Evolutionary conservation across 2,329 filamentous ascomycete species (phyloP), one percentile per base, ranked within the genome.

Genomic region (Calonectria crousiana): DNA sequence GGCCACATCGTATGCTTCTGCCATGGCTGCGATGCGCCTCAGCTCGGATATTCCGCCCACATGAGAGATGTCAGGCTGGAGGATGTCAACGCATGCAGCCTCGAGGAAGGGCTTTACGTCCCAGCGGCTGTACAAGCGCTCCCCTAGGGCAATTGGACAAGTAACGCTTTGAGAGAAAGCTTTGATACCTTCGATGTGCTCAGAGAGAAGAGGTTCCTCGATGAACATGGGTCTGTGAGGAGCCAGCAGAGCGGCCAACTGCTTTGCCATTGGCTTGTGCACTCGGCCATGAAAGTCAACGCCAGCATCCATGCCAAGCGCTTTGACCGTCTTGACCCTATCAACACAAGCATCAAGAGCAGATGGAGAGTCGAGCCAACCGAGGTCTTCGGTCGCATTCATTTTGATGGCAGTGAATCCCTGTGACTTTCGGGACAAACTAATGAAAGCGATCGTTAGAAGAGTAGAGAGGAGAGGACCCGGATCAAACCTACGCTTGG

Each of bases 231-330:
- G 94, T 1, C 88, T 87, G 76, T 94, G 89, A 0, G 93, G 93
- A 75, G 93, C 93, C 0, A 95, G 87, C 0, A 89, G 87, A 72
- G 89, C 89, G 1, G 92, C 93, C 3, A 96, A 88, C 78, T 95
- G 94, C 78, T 94, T 95, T 0, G 93, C 94, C 93, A 95, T 95
- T n/a, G 93, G 92, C 75, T 93, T 93, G 84, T 95, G 94, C 0
- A 95, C 86, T 11, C 93, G 90, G 4, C 94, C 94, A 81, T 96
- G 94, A 83, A 95, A 95, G 79, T 96, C 94, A 32, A 96, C 88
- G 2, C 92, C 94, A 0, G 90, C 93, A 71, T 95, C 93, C 77
- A 96, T 89, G 1, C 93, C 93, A 0, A 95, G 84, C 0, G 88
- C 87, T 81, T 93, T 95, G 13, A 96, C 94, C 0, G 89, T 87